Base-by-base conservation (phyloP, 257 asterid species). In the Fraxinus americana region DNA sequence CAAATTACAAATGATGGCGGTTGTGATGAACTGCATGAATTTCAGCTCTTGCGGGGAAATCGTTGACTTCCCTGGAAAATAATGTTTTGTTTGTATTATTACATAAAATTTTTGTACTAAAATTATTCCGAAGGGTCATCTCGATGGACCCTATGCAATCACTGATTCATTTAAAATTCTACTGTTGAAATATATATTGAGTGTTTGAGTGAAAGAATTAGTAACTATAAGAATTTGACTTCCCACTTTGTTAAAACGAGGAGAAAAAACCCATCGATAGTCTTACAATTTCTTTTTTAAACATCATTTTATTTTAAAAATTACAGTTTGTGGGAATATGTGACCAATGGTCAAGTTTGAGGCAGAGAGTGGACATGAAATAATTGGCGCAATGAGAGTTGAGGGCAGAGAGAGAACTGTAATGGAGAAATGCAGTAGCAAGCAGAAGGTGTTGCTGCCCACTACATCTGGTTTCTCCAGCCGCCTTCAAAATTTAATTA, bases 1-100 rank as follows among this genome's bases (percentile, higher is more conserved):
- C 45, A 63, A 50, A 70, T 45, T 65, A 48, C 43, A 67, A 67
- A 81, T 50, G 74, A 81, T 72, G 2, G 2, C 4, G 9, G 69
- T 63, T 5, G 0, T 11, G 19, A 11, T 63, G 69, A 54, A 54
- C 65, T 19, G 7, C 27, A 54, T 54, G 65, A 63, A 63, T 63
- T 63, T 63, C 69, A 63, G 35, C 35, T 21, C 32, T 23, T 0
- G 71, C 11, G 48, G 43, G 73, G 66, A 67, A 50, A 81, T 81
- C 76, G 82, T 81, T 84, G 83, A 84, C 83, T 75, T 79, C 73
- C 73, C 70, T 74, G 81, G 14, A 86, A 76, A 86, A 78, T 80
- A 82, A 86, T 71, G 71, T 80, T 81, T 83, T 83, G 83, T 79
- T 76, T 78, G 59, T 73, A 48, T 80, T 85, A 50, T 70, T 71